Percentiles rank a stretch among this genome's conserved stretches.
Conservation (phyloP, 805 yeast species). For the Barnettozyma vustinii region DNA sequence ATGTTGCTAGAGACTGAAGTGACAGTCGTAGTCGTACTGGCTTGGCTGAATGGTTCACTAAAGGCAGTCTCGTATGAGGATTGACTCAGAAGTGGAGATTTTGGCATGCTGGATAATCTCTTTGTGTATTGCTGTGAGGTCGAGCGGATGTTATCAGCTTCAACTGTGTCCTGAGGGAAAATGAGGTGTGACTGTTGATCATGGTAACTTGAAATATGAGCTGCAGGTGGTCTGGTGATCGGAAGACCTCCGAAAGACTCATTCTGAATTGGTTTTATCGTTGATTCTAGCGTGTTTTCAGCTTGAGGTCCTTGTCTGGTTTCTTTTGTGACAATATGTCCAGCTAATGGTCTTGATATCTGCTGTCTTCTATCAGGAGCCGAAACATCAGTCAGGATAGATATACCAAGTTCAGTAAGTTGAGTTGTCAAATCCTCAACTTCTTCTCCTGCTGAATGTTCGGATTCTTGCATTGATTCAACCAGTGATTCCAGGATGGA, state of each 20-base stretch:
- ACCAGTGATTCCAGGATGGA: constrained; percentile 10
- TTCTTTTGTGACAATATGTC: neutral
- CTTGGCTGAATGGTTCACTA: constrained; percentile 20
- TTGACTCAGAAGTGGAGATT: constrained; percentile 18
- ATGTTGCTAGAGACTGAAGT: neutral
- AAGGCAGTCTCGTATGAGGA: constrained; percentile 23
- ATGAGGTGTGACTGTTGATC: constrained; percentile 14
- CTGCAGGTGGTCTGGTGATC: neutral
- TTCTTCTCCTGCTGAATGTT: neutral
- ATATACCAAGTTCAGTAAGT: constrained; percentile 1
- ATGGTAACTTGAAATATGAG: constrained; percentile 11
- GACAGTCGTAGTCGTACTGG: constrained; percentile 10
- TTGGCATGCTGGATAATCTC: neutral
- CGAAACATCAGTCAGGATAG: neutral
- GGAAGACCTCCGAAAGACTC: neutral
- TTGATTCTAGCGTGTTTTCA: neutral
- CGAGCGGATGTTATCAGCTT: constrained; percentile 17
- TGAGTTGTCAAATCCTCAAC: constrained; percentile 3
- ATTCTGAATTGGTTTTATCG: neutral
- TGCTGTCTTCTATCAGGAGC: neutral
- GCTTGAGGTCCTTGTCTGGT: neutral
- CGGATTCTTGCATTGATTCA: neutral
- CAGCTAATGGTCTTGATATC: neutral
- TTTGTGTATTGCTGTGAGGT: constrained; percentile 1
- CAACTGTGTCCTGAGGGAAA: constrained; percentile 14